Evolutionary conservation across 2,329 filamentous ascomycete genomes (phyloP), one percentile per base, ranked within the genome.

Genomic region (Alternaria postmessia): DNA sequence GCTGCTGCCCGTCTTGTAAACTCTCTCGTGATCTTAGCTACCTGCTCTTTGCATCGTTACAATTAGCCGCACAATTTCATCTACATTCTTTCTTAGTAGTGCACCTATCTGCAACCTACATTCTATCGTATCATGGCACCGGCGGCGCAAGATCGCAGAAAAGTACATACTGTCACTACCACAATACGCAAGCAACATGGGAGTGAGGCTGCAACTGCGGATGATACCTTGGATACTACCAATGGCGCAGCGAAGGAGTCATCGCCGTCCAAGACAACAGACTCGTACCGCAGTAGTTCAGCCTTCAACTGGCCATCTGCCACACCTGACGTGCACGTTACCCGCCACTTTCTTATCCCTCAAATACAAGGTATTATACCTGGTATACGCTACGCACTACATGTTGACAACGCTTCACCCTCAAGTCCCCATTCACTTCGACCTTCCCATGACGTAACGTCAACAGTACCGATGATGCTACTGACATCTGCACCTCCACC

Each of bases 291-390:
- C 8, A 41, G 26, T 30, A 30, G 11, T 28, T 43, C 46, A 12
- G 24, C 14, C 1, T 51, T 58, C 39, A 36, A 16, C 22, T 43
- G 20, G 30, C 22, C 49, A 4, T 39, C 14, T 32, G 7, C 32
- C 26, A 16, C 26, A 34, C 20, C 26, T 9, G 6, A 36, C 4
- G 0, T 20, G 6, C 16, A 47, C 16, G 1, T 6, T 6, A 12
- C 5, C 5, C 49, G 16, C 22, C 16, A 16, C 20, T 58, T 51
- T 20, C 38, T 30, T 2, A 56, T 51, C 16, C 24, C 53, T 7
- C 57, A 56, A 16, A 39, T 56, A 5, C 57, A 56, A 28, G 57
- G 39, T 12, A 34, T 59, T n/a, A 38, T 59, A 2, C 44, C 51
- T n/a, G 57, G 57, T 3, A n/a, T 38, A 28, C 52, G 51, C 3